Evolutionary conservation across 2,329 filamentous ascomycete species (phyloP), one percentile per base, ranked within the genome.

Genomic region (Akanthomyces uredinophilus): DNA sequence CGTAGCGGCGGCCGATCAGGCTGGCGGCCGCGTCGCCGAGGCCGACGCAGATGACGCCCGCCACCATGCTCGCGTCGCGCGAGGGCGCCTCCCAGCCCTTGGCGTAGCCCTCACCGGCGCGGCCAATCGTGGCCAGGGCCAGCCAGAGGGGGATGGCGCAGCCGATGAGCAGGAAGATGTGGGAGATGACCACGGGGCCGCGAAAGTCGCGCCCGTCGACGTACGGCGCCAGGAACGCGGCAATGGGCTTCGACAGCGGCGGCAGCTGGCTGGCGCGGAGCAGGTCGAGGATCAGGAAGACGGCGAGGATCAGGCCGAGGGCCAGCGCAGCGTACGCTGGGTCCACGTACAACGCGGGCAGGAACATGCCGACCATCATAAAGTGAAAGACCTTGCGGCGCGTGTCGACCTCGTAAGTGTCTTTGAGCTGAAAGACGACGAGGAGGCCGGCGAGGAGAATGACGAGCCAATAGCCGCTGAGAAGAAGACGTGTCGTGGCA

Each of bases 311-410:
- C 37, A 97, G 78, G 0, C 83, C 81, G n/a, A 98, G 81, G 0
- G 92, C 91, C 14, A 99, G 79, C 1, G 90, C 86, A 55, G 88
- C 87, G 73, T 91, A 98, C 46, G 88, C 82, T 1, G 95, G 94
- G 73, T 99, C 95, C 65, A 98, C 78, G 71, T 87, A 97, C 2
- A 89, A 90, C 1, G 91, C 87, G 0, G 95, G 93, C 2, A 98
- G 81, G 61, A 99, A 88, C 91, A 99, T 97, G 61, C 87, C 87
- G 8, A 98, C 94, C 90, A 98, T 98, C 83, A 94, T 96, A 68
- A 96, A 96, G 74, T 99, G 95, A 73, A 99, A 99, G 27, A 98
- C 91, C 75, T 99, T 99, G 56, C 95, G 87, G 55, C 95, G 86
- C 1, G 95, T 99, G 75, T 99, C 95, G 52, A 99, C 94, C 75